Percentiles rank a stretch among this genome's conserved stretches.
phyloP scores from a whole-genome alignment of 306 rosid species.

The Mimosa bimucronata region DNA sequence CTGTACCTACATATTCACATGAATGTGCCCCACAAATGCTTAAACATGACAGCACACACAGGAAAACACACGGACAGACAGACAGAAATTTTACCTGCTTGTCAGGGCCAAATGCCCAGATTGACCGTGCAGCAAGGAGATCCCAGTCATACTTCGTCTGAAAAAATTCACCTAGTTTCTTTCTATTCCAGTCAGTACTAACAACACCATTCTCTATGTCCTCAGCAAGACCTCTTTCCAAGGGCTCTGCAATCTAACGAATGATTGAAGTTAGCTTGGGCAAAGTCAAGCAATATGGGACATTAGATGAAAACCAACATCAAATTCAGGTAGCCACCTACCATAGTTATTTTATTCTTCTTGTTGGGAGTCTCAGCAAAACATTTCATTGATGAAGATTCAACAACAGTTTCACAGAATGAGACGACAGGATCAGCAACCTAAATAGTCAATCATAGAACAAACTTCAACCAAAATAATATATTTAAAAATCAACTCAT shows the following conservation, averaged over 20 bases:
- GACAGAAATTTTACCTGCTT: slow-evolving; percentile 68
- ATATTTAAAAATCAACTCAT: slow-evolving; percentile 22
- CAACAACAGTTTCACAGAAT: slow-evolving; percentile 97
- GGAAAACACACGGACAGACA: not conserved
- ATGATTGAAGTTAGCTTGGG: slow-evolving; percentile 9
- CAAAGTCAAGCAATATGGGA: slow-evolving; percentile 9
- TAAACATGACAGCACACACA: not conserved
- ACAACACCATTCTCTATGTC: slow-evolving; percentile 96
- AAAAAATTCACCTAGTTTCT: slow-evolving; percentile 92
- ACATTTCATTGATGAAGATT: slow-evolving; percentile 99
- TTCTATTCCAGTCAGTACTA: slow-evolving; percentile 91
- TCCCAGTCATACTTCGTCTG: slow-evolving; percentile 97
- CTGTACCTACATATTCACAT: not conserved
- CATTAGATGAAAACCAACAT: slow-evolving; percentile 6
- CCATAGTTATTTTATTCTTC: slow-evolving; percentile 99
- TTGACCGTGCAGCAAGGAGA: slow-evolving; percentile 95
- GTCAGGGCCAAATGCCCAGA: slow-evolving; percentile 99
- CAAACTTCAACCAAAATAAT: slow-evolving; percentile 32
- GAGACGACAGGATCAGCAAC: slow-evolving; percentile 99
- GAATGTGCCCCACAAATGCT: not conserved
- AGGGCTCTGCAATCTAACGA: slow-evolving; percentile 90
- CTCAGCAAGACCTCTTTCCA: slow-evolving; percentile 97
- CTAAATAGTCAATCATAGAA: slow-evolving; percentile 50
- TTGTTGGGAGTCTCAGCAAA: slow-evolving; percentile 98
- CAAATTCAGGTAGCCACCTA: slow-evolving; percentile 38